Conservation (phyloP, 148 eudicot species). For the Persicaria tinctoria region DNA sequence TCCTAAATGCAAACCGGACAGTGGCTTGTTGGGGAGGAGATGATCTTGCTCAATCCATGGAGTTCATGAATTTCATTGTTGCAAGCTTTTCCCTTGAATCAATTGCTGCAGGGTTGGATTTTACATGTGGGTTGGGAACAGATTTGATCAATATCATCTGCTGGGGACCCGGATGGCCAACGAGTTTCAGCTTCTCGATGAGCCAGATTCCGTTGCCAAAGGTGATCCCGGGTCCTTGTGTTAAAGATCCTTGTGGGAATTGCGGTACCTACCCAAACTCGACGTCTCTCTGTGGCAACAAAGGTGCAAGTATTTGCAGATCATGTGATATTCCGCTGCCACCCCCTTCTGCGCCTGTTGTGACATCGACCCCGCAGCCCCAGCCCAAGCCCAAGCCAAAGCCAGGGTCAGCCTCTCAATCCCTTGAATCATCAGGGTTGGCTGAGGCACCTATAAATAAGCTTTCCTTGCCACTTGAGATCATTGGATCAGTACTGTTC, state of each 20-base stretch:
- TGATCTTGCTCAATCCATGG: background rate
- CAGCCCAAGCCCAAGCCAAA: background rate
- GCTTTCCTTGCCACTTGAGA: conserved; percentile 11
- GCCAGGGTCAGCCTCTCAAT: background rate
- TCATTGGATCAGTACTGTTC: conserved; percentile 33
- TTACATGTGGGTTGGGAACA: conserved; percentile 40
- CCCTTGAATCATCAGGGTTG: background rate
- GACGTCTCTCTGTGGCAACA: conserved; percentile 33
- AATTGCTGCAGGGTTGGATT: conserved; percentile 38
- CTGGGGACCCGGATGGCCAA: conserved; percentile 57
- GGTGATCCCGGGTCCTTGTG: conserved; percentile 49
- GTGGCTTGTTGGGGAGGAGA: conserved; percentile 53
- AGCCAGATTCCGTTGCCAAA: conserved; percentile 22
- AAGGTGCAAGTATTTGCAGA: conserved; percentile 31
- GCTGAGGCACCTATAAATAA: background rate
- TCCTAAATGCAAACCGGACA: conserved; percentile 27
- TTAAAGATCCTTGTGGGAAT: conserved; percentile 24
- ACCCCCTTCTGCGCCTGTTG: conserved; percentile 9
- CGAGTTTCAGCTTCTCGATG: conserved; percentile 11
- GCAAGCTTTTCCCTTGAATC: conserved; percentile 31
- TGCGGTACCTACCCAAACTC: conserved; percentile 43
- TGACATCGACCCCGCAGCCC: background rate
- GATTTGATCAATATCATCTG: conserved; percentile 29
- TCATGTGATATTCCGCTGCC: conserved; percentile 28
- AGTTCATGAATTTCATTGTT: conserved; percentile 8